Evolutionary conservation across 2,329 filamentous ascomycete genomes (phyloP), one percentile per base, ranked within the genome.

Genomic region (Fusarium sp.): DNA sequence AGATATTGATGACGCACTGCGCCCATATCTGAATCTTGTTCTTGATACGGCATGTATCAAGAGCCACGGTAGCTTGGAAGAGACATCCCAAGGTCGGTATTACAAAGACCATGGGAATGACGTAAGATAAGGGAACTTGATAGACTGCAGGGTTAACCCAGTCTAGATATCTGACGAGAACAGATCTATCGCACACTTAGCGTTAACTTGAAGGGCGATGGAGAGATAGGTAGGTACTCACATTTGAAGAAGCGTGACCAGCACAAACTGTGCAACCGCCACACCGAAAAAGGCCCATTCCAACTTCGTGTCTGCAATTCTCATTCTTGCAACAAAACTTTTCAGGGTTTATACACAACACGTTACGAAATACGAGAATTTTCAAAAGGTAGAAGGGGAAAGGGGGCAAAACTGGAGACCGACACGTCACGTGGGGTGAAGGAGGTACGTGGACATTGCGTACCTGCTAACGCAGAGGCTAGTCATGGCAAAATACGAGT

Each of bases 1-100:
- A 57, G 32, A 57, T 25, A 9, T 57, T 57, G 32, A 57, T 57
- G 52, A 57, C 16, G 52, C 52, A 57, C 52, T 57, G 52, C 52
- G 32, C 52, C 52, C 52, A 57, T 23, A 57, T 37, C 52, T 57
- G 52, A 4, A 57, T 57, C 30, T 34, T 57, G 30, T 57, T 57
- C 52, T 57, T 57, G 52, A 57, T 57, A 9, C 52, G 52, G 6
- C 52, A 57, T 25, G 52, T 25, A 37, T 57, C 52, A 3, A 57
- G 5, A 3, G 52, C 32, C 20, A 57, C 52, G 2, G 7, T 25
- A 18, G 20, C 52, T 37, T 57, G 52, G 16, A 57, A 57, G 30
- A 34, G 7, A 6, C 52, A 35, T 3, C 52, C 32, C 13, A 57
- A 37, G 13, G 32, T 34, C 23, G 52, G 11, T 25, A 57, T 37